Percentiles rank a stretch among this genome's conserved stretches.
phyloP scores from a whole-genome alignment of 805 yeast genomes.

The Saccharomycopsis babjevae region DNA sequence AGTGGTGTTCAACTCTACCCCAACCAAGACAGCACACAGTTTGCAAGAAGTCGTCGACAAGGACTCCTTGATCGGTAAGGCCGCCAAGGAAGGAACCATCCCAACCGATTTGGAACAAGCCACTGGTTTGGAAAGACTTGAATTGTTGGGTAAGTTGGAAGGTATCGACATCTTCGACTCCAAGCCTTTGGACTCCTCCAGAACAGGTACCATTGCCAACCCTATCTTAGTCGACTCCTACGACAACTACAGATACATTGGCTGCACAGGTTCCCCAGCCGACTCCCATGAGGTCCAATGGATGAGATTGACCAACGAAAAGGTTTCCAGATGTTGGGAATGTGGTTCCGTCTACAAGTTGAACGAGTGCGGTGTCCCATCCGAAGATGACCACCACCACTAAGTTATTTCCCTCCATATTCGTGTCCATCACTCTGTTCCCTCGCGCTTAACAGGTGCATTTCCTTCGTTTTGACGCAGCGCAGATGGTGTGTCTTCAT shows the following conservation, averaged over 20 bases:
- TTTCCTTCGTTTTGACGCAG: no score
- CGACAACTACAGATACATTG: conserved; percentile 89
- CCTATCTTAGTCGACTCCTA: conserved; percentile 87
- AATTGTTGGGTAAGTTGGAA: conserved; percentile 84
- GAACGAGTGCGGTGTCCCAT: conserved; percentile 78
- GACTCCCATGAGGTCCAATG: conserved; percentile 87
- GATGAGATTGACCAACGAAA: conserved; percentile 76
- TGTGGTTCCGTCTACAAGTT: conserved; percentile 92
- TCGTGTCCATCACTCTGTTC: no score
- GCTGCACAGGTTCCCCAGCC: conserved; percentile 94
- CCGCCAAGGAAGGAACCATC: conserved; percentile 75
- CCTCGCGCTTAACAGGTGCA: no score
- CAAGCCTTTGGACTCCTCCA: conserved; percentile 77
- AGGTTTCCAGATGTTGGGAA: conserved; percentile 96
- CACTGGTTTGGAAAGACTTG: conserved; percentile 96
- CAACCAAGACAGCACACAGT: conserved; percentile 50
- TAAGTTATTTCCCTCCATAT: not conserved
- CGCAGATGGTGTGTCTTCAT: no score
- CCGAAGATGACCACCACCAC: conserved; percentile 34
- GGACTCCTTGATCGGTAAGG: conserved; percentile 76
- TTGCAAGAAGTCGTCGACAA: conserved; percentile 75
- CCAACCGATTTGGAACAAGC: conserved; percentile 95
- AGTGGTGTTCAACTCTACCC: conserved; percentile 21
- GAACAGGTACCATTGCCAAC: conserved; percentile 82
- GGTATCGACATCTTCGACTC: conserved; percentile 92